These are phyloP conservation scores for Camellia japonica DNA, from an alignment of 148 eudicot species.

Conservation along the genomic window DNA sequence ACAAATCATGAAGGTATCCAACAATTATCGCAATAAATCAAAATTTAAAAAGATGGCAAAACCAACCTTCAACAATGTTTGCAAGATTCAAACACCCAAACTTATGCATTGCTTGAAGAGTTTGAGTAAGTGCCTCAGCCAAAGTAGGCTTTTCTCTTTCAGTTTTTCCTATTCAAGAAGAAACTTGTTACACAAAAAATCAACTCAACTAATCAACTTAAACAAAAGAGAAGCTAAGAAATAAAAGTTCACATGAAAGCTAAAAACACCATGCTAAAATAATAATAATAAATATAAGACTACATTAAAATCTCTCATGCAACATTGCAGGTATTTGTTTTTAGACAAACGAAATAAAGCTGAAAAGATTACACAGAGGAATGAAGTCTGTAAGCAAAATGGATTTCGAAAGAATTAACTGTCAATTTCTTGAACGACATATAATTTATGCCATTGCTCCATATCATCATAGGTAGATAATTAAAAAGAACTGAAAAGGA, in stretches of 20 bases:
- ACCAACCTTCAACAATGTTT: conserved; percentile 82
- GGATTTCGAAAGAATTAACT: neutral
- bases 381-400: neutral
- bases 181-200: conserved; percentile 3
- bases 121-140: conserved; percentile 79
- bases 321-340: neutral
- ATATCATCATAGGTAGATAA: neutral
- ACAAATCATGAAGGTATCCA: neutral
- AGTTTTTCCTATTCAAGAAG: conserved; percentile 73
- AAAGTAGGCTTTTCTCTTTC: conserved; percentile 90
- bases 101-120: conserved; percentile 93
- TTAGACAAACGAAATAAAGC: neutral
- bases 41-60: neutral
- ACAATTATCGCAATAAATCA: neutral
- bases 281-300: neutral
- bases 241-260: neutral
- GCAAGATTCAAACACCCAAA: conserved; percentile 88
- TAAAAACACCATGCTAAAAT: neutral
- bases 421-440: neutral
- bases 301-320: neutral
- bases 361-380: neutral
- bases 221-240: neutral
- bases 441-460: neutral
- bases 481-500: neutral
- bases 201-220: neutral